phyloP scores from a whole-genome alignment of 2,329 filamentous ascomycete genomes.

The Clarireedia hainanense region DNA sequence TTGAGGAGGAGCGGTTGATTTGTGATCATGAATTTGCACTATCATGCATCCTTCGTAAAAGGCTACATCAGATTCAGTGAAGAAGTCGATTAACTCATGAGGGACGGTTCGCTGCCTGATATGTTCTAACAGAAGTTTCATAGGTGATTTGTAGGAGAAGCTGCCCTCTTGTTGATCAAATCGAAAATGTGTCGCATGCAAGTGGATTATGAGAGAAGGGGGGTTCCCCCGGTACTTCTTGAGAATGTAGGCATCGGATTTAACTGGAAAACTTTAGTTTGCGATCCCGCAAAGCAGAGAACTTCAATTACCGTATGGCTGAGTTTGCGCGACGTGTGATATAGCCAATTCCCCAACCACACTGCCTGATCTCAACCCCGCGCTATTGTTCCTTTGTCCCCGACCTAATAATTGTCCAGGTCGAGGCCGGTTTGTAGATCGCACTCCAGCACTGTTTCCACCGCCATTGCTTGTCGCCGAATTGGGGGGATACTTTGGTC shows the following conservation, averaged over 20 bases:
- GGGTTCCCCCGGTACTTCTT: slow-evolving; percentile 64
- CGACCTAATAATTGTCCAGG: slow-evolving; percentile 37
- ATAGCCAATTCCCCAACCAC: slow-evolving; percentile 36
- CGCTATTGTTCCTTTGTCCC: slow-evolving; percentile 41
- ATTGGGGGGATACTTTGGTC: slow-evolving; percentile 43
- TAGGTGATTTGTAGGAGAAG: slow-evolving; percentile 86
- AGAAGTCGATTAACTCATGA: slow-evolving; percentile 77
- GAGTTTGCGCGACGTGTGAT: slow-evolving; percentile 36
- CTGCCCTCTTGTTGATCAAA: slow-evolving; percentile 84
- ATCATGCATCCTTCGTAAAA: slow-evolving; percentile 97
- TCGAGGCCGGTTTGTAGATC: slow-evolving; percentile 49
- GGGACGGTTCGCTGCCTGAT: slow-evolving; percentile 70
- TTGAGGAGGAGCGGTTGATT: slow-evolving; percentile 54
- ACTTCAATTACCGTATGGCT: slow-evolving; percentile 42
- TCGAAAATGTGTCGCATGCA: slow-evolving; percentile 78
- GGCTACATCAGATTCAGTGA: slow-evolving; percentile 53
- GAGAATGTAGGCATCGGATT: slow-evolving; percentile 71
- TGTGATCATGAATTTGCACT: slow-evolving; percentile 87
- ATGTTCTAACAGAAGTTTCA: slow-evolving; percentile 73
- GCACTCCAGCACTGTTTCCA: slow-evolving; percentile 30
- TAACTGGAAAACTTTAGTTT: slow-evolving; percentile 42
- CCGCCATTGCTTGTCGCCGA: slow-evolving; percentile 39
- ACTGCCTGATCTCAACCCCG: slow-evolving; percentile 42
- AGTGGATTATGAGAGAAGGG: slow-evolving; percentile 79
- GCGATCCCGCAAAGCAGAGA: slow-evolving; percentile 19